Conservation (phyloP, 352 stramenopile species). For the Globisporangium solare region DNA sequence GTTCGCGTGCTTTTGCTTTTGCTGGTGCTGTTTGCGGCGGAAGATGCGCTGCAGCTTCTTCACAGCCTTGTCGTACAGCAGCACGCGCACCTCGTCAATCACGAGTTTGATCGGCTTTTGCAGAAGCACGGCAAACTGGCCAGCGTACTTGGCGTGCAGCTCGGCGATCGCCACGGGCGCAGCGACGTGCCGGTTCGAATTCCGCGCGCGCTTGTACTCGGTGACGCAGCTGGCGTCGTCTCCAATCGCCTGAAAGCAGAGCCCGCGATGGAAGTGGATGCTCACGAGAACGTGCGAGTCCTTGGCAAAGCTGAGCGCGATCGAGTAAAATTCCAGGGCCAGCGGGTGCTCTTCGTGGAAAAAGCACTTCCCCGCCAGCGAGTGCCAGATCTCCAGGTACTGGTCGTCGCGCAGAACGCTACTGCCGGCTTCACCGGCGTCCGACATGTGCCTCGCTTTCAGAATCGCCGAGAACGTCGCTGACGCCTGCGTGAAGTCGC, state of each 20-base stretch:
- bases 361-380: constrained; percentile 61
- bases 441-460: constrained; percentile 20
- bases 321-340: constrained; percentile 54
- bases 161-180: constrained; percentile 38
- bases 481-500: constrained; percentile 50
- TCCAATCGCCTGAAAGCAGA: constrained; percentile 52
- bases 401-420: constrained; percentile 34
- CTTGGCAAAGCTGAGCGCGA: constrained; percentile 58
- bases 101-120: constrained; percentile 37
- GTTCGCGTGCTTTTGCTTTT: too few species aligned
- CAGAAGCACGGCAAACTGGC: constrained; percentile 39
- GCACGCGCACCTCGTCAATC: constrained; percentile 55
- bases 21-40: constrained; percentile 29
- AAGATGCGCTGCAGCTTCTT: constrained; percentile 64
- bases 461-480: constrained; percentile 42
- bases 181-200: constrained; percentile 53
- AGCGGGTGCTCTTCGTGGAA: constrained; percentile 58
- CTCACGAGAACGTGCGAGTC: constrained; percentile 48
- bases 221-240: constrained; percentile 41
- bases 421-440: constrained; percentile 2
- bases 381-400: constrained; percentile 49
- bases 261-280: constrained; percentile 50
- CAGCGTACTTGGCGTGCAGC: constrained; percentile 37
- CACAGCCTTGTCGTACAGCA: constrained; percentile 54
- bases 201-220: constrained; percentile 66